Conservation (phyloP, 225 moss, liverwort and hornwort genomes). For the Polytrichum commune region DNA sequence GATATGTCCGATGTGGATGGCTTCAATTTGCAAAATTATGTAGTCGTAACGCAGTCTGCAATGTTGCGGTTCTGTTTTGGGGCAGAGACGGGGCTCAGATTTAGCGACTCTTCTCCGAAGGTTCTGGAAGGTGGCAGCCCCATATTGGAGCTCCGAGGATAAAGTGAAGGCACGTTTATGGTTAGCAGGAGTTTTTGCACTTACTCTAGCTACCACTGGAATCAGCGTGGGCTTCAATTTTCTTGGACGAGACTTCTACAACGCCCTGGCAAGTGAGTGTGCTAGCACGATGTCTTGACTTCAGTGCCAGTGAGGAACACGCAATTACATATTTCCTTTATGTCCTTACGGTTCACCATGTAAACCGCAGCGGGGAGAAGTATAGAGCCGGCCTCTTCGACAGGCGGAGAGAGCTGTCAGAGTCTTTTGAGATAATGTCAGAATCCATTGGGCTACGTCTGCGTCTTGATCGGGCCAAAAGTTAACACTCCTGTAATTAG, state of each 20-base stretch:
- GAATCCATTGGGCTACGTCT: too few relatives aligned
- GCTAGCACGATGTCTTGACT: not conserved
- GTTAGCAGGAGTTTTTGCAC: conserved; percentile 72
- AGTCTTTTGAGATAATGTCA: too few relatives aligned
- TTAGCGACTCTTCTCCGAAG: conserved; percentile 66
- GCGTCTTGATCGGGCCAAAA: too few relatives aligned
- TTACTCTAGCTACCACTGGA: conserved; percentile 89
- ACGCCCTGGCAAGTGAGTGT: conserved; percentile 89
- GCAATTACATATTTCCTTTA: not conserved
- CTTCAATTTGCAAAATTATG: not conserved
- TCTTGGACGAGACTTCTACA: conserved; percentile 94
- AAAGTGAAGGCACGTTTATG: conserved; percentile 77
- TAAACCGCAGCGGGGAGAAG: too few relatives aligned
- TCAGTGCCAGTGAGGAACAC: not conserved
- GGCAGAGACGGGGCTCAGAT: conserved; percentile 69
- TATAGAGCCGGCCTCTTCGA: too few relatives aligned
- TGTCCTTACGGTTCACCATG: too few relatives aligned
- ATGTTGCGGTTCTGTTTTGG: not conserved
- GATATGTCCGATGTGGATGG: not conserved
- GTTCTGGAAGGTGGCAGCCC: conserved; percentile 83
- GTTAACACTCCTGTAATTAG: too few relatives aligned
- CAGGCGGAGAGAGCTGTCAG: too few relatives aligned
- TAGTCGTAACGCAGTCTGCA: conserved; percentile 1
- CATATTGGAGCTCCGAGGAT: conserved; percentile 96
- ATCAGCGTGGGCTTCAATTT: conserved; percentile 98